Base-by-base conservation (phyloP, 768 basidiomycete species). In the Pholiota molesta region DNA sequence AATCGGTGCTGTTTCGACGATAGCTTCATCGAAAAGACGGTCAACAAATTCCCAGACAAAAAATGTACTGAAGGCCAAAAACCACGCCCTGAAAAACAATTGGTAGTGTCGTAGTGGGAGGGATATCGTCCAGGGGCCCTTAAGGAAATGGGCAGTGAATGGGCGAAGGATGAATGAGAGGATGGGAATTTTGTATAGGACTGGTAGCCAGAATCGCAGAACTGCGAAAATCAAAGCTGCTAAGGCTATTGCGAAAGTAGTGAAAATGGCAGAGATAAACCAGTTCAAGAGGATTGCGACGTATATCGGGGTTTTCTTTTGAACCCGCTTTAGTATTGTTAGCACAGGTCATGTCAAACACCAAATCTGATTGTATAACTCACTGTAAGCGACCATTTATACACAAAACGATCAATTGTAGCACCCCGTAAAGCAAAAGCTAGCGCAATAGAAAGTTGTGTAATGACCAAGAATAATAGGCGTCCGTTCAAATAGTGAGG, bases 401-500 rank as follows among this genome's bases (percentile, higher is more conserved):
- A 83, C 10, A 76, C 78, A 61, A 85, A 83, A 1, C 89, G 83
- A 65, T 92, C 90, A 0, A 82, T 77, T 72, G 90, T 80, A n/a
- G 87, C 72, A 35, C 83, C 85, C 7, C 90, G 81, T 21, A 89
- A 69, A 1, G 80, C 73, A 63, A 82, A 91, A 2, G 77, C 75
- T 7, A 74, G 45, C 0, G 85, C 84, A 9, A 82, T 67, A 44
- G 75, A 74, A 2, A 79, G 10, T 68, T 92, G 90, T 0, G 85
- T 80, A 52, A 83, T 65, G 26, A 85, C 56, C 17, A 91, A 70
- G 68, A 89, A 90, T 8, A 92, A 64, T 5, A 90, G 74, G 17
- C 84, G 83, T 1, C 89, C 89, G 57, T 91, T 91, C 21, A 92
- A 77, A 67, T 91, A 87, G 64, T 85, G 84, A 0, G 89, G 90